A percentile compares a stretch with the other conserved stretches of the same genome.
Evolutionary conservation across 148 eudicot genomes (phyloP).

Genomic region (Gaultheria prostrata): DNA sequence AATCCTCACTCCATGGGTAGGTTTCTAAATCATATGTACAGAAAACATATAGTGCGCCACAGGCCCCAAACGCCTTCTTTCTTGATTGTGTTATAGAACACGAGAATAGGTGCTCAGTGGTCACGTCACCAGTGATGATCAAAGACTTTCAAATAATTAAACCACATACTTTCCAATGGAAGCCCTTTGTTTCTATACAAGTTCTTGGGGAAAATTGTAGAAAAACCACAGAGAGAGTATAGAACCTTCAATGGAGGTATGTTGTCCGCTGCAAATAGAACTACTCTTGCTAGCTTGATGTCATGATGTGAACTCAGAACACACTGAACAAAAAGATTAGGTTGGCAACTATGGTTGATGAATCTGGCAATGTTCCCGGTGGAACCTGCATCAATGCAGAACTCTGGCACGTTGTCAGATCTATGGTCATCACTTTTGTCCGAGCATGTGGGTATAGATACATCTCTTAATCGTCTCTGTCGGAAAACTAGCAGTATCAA

Average conservation of each 20-base stretch:
- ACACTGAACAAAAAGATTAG: constrained; percentile 79
- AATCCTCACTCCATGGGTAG: neutral
- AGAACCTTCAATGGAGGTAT: constrained; percentile 70
- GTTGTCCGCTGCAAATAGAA: constrained; percentile 76
- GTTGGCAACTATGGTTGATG: constrained; percentile 84
- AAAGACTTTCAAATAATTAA: neutral
- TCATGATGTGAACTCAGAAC: constrained; percentile 68
- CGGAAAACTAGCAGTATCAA: neutral
- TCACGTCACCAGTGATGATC: neutral
- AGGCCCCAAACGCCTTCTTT: neutral
- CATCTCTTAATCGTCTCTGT: constrained; percentile 61
- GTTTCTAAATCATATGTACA: neutral
- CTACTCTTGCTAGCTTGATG: constrained; percentile 49
- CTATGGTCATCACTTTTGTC: constrained; percentile 30
- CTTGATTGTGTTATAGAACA: neutral
- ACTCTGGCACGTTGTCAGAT: constrained; percentile 51
- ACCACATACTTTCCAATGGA: neutral
- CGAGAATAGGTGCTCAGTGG: neutral
- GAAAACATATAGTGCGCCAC: neutral
- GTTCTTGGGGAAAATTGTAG: neutral
- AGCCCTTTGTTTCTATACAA: neutral
- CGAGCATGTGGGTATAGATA: constrained; percentile 37
- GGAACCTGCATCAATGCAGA: constrained; percentile 65
- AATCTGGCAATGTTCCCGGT: constrained; percentile 68
- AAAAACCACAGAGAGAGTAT: neutral